Conservation (phyloP, 345 rosid species). For the Mercurialis annua region DNA sequence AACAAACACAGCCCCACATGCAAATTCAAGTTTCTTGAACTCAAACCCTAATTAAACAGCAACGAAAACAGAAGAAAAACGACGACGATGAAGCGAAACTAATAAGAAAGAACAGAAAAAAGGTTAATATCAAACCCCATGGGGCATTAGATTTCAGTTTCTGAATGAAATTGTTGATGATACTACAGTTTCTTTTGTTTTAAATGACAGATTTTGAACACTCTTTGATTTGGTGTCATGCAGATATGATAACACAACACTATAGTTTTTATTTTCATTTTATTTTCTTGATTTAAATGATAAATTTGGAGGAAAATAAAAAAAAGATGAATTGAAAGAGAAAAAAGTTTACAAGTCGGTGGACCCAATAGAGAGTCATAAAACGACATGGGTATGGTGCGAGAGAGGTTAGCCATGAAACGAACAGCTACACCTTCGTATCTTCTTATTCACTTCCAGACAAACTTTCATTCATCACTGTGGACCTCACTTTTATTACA, state of each 20-base stretch:
- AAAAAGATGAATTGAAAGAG: slow-evolving; percentile 18
- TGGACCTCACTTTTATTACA: slow-evolving; percentile 14
- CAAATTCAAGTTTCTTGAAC: slow-evolving; percentile 19
- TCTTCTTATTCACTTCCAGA: slow-evolving; percentile 34
- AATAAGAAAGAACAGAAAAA: slow-evolving; percentile 1
- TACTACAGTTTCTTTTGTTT: slow-evolving; percentile 18
- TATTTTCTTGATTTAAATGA: slow-evolving; percentile 14
- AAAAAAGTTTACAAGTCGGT: slow-evolving; percentile 53
- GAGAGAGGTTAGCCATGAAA: slow-evolving; percentile 64
- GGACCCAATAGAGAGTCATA: slow-evolving; percentile 75
- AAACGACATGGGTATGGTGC: slow-evolving; percentile 58
- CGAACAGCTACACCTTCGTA: slow-evolving; percentile 41
- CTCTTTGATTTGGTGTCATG: slow-evolving; percentile 44
- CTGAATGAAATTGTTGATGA: too few species aligned
- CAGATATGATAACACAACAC: slow-evolving; percentile 39
- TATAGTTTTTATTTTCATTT: not conserved
- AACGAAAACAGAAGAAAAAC: slow-evolving; percentile 8
- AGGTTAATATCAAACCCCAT: slow-evolving; percentile 28
- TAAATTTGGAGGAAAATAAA: not conserved
- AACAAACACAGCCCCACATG: slow-evolving; percentile 30
- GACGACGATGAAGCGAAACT: not conserved
- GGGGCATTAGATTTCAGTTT: slow-evolving; percentile 25
- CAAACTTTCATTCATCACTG: slow-evolving; percentile 35
- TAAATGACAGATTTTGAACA: slow-evolving; percentile 32
- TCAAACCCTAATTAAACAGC: slow-evolving; percentile 5